phyloP scores from a whole-genome alignment of 139 green algal genomes.

The Desmodesmus armatus region DNA sequence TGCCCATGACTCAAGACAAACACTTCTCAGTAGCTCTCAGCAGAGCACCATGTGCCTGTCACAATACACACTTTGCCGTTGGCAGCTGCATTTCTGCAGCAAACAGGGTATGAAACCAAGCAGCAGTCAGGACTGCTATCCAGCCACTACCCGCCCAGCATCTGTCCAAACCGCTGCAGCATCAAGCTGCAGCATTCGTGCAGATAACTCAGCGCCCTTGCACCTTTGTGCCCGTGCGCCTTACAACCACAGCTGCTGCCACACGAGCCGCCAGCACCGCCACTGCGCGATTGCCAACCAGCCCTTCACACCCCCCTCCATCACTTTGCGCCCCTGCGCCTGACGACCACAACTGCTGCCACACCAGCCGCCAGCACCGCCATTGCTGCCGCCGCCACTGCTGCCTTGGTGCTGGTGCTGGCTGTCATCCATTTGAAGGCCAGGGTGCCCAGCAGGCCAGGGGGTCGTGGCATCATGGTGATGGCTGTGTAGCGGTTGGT shows the following conservation, averaged over 20 bases:
- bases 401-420: constrained; percentile 3
- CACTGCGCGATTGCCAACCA: background rate
- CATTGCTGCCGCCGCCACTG: background rate
- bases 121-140: no score
- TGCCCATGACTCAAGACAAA: no score
- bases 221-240: background rate
- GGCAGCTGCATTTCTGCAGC: no score
- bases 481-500: constrained; percentile 59
- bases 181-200: background rate
- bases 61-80: no score
- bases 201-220: no score
- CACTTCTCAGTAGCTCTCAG: no score
- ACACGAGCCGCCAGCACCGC: background rate
- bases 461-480: constrained; percentile 60
- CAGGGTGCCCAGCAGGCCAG: constrained; percentile 20
- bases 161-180: no score
- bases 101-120: no score
- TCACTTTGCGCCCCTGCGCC: background rate
- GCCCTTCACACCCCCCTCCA: background rate
- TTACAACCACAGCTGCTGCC: constrained; percentile 8
- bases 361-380: background rate
- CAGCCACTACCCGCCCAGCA: no score
- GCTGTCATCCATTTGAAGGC: constrained; percentile 31
- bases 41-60: no score
- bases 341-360: constrained; percentile 1